Conservation (phyloP, 1,284 basidiomycete species). For the Trichosporon asahii region DNA sequence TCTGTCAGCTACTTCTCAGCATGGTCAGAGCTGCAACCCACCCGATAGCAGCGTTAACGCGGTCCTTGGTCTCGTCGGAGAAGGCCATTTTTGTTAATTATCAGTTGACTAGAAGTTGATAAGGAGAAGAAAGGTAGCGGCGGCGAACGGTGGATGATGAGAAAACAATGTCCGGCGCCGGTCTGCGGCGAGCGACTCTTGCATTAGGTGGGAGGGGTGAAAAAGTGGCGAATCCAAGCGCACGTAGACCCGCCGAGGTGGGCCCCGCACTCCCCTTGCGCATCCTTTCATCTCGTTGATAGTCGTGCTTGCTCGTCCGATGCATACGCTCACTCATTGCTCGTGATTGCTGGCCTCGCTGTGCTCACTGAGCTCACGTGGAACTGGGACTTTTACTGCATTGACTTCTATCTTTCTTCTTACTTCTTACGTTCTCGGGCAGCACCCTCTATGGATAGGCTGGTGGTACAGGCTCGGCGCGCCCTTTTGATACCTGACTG, state of each 20-base stretch:
- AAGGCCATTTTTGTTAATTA: slow-evolving; percentile 41
- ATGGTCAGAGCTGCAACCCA: slow-evolving; percentile 21
- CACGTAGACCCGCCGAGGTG: neutral
- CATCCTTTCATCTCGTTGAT: neutral
- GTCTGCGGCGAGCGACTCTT: neutral
- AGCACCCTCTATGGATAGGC: neutral
- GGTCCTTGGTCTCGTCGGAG: slow-evolving; percentile 53
- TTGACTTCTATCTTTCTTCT: neutral
- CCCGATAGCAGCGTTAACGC: slow-evolving; percentile 51
- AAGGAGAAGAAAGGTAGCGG: too few species aligned
- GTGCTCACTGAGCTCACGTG: neutral
- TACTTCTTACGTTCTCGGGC: neutral
- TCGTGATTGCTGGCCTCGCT: neutral
- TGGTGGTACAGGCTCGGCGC: neutral
- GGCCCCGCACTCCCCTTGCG: neutral
- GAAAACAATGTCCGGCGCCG: neutral
- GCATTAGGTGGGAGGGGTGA: neutral
- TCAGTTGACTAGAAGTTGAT: neutral
- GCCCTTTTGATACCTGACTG: neutral
- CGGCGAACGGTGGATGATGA: neutral
- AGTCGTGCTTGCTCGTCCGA: neutral
- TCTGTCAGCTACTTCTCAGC: neutral
- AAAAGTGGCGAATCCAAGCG: slow-evolving; percentile 7
- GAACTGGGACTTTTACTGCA: neutral
- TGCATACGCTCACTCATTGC: too few species aligned